These are phyloP conservation scores for Claviceps monticola DNA, from an alignment of 2,329 filamentous ascomycete species.

Conservation along the genomic window DNA sequence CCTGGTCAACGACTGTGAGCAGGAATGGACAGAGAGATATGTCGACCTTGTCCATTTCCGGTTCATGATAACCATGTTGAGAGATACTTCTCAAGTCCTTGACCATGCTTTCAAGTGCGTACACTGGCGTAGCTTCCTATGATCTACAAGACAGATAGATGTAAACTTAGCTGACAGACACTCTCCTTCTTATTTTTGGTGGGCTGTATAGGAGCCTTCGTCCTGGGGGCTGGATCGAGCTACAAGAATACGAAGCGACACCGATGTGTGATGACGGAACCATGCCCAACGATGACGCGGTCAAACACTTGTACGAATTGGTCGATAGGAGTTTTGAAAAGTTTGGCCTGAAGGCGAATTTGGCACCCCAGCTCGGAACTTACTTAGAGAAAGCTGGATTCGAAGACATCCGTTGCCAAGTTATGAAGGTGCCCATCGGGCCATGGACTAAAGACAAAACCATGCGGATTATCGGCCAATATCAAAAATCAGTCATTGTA, in stretches of 20 bases:
- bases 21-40: slow-evolving; percentile 15
- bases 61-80: slow-evolving; percentile 9
- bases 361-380: slow-evolving; percentile 8
- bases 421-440: slow-evolving; percentile 25
- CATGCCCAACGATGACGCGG: slow-evolving; percentile 8
- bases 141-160: background rate
- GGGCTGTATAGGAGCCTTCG: slow-evolving; percentile 12
- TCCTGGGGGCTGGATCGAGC: slow-evolving; percentile 31
- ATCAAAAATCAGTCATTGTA: slow-evolving; percentile 23
- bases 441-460: slow-evolving; percentile 20
- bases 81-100: slow-evolving; percentile 9
- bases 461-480: slow-evolving; percentile 22
- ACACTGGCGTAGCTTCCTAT: background rate
- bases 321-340: slow-evolving; percentile 6
- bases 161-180: background rate
- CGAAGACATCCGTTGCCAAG: slow-evolving; percentile 16
- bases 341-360: slow-evolving; percentile 10
- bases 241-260: slow-evolving; percentile 23
- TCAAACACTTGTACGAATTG: slow-evolving; percentile 6
- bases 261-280: slow-evolving; percentile 23
- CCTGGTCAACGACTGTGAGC: slow-evolving; percentile 21
- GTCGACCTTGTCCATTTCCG: slow-evolving; percentile 20
- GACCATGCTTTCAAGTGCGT: slow-evolving; percentile 11
- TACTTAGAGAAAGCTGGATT: slow-evolving; percentile 9
- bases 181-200: background rate